Conservation (phyloP, 495 filamentous ascomycete genomes). For the Penicillium macrosclerotiorum region DNA sequence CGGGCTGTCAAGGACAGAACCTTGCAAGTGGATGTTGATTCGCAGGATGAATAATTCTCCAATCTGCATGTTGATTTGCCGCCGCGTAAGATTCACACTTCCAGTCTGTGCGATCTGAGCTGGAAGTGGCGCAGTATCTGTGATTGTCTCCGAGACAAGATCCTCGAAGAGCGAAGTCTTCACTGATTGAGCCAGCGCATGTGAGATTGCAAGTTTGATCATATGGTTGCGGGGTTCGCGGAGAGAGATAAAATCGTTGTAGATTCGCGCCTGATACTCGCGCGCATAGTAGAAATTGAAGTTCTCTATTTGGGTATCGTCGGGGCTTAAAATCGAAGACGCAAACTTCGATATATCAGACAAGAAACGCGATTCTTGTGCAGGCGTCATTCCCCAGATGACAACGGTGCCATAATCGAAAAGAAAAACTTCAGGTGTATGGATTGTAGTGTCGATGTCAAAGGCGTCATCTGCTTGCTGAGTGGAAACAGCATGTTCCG, state of each 20-base stretch:
- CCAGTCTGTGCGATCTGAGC: slow-evolving; percentile 87
- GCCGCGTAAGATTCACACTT: slow-evolving; percentile 77
- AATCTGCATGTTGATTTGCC: slow-evolving; percentile 97
- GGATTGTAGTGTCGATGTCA: slow-evolving; percentile 63
- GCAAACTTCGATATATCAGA: slow-evolving; percentile 97
- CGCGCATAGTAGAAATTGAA: slow-evolving; percentile 99
- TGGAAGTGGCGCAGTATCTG: slow-evolving; percentile 84
- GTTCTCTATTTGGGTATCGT: slow-evolving; percentile 90
- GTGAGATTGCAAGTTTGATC: slow-evolving; percentile 94
- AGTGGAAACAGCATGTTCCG: slow-evolving; percentile 24
- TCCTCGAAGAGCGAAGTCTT: slow-evolving; percentile 98
- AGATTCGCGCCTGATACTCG: slow-evolving; percentile 96
- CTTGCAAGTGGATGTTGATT: slow-evolving; percentile 97
- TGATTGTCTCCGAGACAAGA: slow-evolving; percentile 88
- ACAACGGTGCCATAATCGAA: slow-evolving; percentile 99
- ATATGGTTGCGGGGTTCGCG: slow-evolving; percentile 94
- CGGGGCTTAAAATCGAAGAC: slow-evolving; percentile 77
- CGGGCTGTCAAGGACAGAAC: slow-evolving; percentile 92
- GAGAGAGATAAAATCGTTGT: slow-evolving; percentile 97
- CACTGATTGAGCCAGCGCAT: slow-evolving; percentile 91
- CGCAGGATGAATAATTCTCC: slow-evolving; percentile 95
- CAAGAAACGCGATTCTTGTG: slow-evolving; percentile 82
- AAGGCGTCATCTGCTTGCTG: slow-evolving; percentile 27
- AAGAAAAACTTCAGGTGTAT: slow-evolving; percentile 90
- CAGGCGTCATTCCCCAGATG: slow-evolving; percentile 94